Evolutionary conservation across 176 grass and related monocot species (phyloP).

Genomic region (Hordeum vulgare): MorexV3_pseudomolecules_assembly NC_058518.1:8614965-8615464

Average conservation of each 20-base stretch:
- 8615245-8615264: background rate
- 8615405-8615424: background rate
- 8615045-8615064: background rate
- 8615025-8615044: too few relatives aligned
- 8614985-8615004: too few relatives aligned
- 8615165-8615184: background rate
- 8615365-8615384: background rate
- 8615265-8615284: background rate
- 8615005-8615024: too few relatives aligned
- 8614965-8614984: too few relatives aligned
- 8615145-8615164: background rate
- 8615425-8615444: background rate
- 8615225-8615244: background rate
- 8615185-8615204: conserved; percentile 14
- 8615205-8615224: background rate
- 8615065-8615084: conserved; percentile 4
- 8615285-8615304: background rate
- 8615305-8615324: background rate
- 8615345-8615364: background rate
- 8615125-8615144: conserved; percentile 23
- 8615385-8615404: background rate
- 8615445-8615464: background rate
- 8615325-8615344: background rate
- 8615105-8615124: conserved; percentile 13
- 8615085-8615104: conserved; percentile 44